A percentile compares a stretch with the other conserved stretches of the same genome.
Conservation (phyloP, 2,329 filamentous ascomycete genomes). For the Lasiodiplodia sp. region DNA sequence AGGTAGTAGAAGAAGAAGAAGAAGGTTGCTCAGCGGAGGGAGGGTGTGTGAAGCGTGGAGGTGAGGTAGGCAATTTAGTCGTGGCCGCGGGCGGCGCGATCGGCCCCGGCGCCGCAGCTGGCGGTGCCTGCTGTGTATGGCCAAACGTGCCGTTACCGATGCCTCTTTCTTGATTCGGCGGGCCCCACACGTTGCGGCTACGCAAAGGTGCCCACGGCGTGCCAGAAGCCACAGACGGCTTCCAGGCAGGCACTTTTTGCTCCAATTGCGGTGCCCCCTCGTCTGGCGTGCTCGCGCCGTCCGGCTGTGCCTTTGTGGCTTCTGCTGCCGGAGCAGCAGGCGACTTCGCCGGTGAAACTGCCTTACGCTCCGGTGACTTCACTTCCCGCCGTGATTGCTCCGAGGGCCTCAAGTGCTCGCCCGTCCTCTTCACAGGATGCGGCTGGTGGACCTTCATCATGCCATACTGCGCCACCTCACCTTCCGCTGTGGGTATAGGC, state of each 20-base stretch:
- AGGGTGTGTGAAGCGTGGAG: constrained; percentile 30
- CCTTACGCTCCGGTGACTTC: constrained; percentile 24
- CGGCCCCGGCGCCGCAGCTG: constrained; percentile 41
- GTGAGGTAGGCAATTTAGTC: constrained; percentile 25
- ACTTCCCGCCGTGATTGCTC: constrained; percentile 17
- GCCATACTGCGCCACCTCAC: constrained; percentile 66
- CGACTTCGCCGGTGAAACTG: constrained; percentile 17
- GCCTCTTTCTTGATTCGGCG: constrained; percentile 70
- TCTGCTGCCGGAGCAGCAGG: constrained; percentile 5
- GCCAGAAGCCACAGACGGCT: constrained; percentile 19
- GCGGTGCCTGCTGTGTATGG: constrained; percentile 53
- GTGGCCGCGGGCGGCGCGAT: constrained; percentile 36
- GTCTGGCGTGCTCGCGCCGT: constrained; percentile 54
- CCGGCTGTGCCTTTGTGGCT: constrained; percentile 1
- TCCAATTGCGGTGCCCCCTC: constrained; percentile 42
- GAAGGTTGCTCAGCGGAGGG: constrained; percentile 40
- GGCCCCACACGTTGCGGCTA: constrained; percentile 73
- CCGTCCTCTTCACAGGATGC: constrained; percentile 54
- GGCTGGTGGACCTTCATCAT: constrained; percentile 69
- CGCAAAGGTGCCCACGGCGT: constrained; percentile 22
- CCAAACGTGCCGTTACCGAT: constrained; percentile 81
- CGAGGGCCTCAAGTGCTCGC: constrained; percentile 14
- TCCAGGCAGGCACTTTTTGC: constrained; percentile 54
- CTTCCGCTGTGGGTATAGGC: constrained; percentile 63
- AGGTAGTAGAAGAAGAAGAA: constrained; percentile 35